These are phyloP conservation scores for Albophoma yamanashiensis DNA, from an alignment of 2,329 filamentous ascomycete genomes.

Conservation along the genomic window DNA sequence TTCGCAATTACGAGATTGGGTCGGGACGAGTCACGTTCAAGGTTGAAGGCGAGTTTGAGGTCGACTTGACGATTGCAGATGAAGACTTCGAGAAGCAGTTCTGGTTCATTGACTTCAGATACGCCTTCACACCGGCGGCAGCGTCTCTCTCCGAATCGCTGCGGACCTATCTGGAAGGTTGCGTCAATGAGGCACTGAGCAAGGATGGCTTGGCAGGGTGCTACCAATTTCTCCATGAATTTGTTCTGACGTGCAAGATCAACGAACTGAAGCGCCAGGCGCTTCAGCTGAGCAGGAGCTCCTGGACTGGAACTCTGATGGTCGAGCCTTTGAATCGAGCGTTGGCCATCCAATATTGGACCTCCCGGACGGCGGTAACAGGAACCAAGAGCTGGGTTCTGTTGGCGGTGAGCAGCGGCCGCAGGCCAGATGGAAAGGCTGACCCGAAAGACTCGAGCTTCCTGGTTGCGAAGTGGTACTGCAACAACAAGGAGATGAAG, in stretches of 20 bases:
- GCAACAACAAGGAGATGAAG: slow-evolving; percentile 65
- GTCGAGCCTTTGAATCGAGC: slow-evolving; percentile 73
- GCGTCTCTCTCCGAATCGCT: slow-evolving; percentile 50
- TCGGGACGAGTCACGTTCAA: slow-evolving; percentile 86
- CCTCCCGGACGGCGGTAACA: slow-evolving; percentile 36
- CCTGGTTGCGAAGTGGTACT: slow-evolving; percentile 69
- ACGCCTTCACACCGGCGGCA: slow-evolving; percentile 65
- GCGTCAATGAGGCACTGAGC: slow-evolving; percentile 60
- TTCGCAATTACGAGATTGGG: slow-evolving; percentile 66
- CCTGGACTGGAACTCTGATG: slow-evolving; percentile 69
- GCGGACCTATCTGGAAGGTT: slow-evolving; percentile 55
- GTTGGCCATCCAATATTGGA: slow-evolving; percentile 88
- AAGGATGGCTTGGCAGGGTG: slow-evolving; percentile 66
- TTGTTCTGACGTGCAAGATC: slow-evolving; percentile 84
- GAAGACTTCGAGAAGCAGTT: slow-evolving; percentile 78
- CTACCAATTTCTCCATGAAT: slow-evolving; percentile 79
- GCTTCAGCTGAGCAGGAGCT: slow-evolving; percentile 51
- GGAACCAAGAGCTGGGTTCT: slow-evolving; percentile 84
- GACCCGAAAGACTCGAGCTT: slow-evolving; percentile 38
- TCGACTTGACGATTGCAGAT: slow-evolving; percentile 83
- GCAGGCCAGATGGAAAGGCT: slow-evolving; percentile 26
- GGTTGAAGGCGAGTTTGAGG: slow-evolving; percentile 76
- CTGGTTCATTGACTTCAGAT: slow-evolving; percentile 88
- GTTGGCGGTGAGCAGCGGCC: slow-evolving; percentile 65
- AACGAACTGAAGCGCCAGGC: slow-evolving; percentile 73